Conservation (phyloP, 2,329 filamentous ascomycete genomes). For the Cercospora beticola region DNA sequence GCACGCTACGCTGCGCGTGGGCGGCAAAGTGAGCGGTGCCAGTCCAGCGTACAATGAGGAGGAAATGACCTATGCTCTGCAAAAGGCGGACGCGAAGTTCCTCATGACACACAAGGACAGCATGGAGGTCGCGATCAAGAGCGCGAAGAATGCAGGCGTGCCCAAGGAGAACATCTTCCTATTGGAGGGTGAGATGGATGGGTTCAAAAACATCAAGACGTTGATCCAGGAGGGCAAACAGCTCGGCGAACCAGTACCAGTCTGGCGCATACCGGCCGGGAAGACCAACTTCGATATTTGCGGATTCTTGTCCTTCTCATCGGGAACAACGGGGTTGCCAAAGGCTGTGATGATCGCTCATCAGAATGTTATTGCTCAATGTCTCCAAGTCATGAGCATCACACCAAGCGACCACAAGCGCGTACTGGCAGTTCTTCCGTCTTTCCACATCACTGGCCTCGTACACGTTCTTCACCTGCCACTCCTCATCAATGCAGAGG, state of each 20-base stretch:
- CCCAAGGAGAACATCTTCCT: slow-evolving; percentile 55
- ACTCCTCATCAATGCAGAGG: slow-evolving; percentile 62
- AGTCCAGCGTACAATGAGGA: slow-evolving; percentile 66
- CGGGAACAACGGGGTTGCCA: slow-evolving; percentile 10
- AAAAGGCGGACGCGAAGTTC: slow-evolving; percentile 57
- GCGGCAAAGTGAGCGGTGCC: slow-evolving; percentile 61
- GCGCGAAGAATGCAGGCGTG: slow-evolving; percentile 57
- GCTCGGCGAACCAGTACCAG: slow-evolving; percentile 46
- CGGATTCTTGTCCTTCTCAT: slow-evolving; percentile 52
- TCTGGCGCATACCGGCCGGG: slow-evolving; percentile 52
- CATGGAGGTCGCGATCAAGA: slow-evolving; percentile 55
- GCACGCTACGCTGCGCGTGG: slow-evolving; percentile 55
- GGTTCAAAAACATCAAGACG: slow-evolving; percentile 51
- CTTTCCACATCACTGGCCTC: slow-evolving; percentile 65
- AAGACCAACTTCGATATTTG: slow-evolving; percentile 59
- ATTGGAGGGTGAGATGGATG: slow-evolving; percentile 55
- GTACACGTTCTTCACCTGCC: slow-evolving; percentile 64
- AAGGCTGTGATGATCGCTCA: slow-evolving; percentile 52
- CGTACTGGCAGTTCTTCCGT: slow-evolving; percentile 58
- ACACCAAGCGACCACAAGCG: slow-evolving; percentile 51
- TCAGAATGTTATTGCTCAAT: slow-evolving; percentile 60
- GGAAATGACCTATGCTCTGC: slow-evolving; percentile 66
- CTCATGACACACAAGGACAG: slow-evolving; percentile 58
- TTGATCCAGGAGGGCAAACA: slow-evolving; percentile 46
- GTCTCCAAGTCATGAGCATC: slow-evolving; percentile 58